These are phyloP conservation scores for Pontederia paniculata DNA, from an alignment of 176 grass and related monocot species.

Conservation along the genomic window DNA sequence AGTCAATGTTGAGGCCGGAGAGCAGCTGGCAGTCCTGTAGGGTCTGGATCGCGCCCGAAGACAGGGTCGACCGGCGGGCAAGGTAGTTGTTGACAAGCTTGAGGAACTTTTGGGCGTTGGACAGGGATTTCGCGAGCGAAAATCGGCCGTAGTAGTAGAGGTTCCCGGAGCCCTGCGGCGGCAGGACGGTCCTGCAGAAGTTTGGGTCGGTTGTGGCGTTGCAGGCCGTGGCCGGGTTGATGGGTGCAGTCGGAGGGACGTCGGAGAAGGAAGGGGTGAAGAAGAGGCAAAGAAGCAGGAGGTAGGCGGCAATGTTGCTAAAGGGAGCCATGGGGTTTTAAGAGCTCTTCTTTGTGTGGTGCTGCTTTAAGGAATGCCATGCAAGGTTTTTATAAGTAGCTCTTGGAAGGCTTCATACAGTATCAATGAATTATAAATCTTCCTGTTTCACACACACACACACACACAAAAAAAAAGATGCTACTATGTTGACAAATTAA, in stretches of 20 bases:
- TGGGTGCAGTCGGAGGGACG: conserved; percentile 20
- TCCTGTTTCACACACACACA: too few species aligned
- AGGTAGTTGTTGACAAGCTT: conserved; percentile 42
- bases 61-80: conserved; percentile 28
- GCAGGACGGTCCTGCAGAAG: conserved; percentile 60
- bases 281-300: background rate
- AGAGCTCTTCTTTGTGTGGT: background rate
- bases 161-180: conserved; percentile 26
- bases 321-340: background rate
- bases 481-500: too few species aligned
- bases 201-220: conserved; percentile 43
- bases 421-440: too few species aligned
- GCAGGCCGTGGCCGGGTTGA: conserved; percentile 46
- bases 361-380: too few species aligned
- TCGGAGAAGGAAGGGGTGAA: conserved; percentile 15
- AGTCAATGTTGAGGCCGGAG: conserved; percentile 59
- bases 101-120: conserved; percentile 34
- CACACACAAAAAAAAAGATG: too few species aligned
- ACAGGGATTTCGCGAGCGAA: conserved; percentile 59
- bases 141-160: conserved; percentile 74
- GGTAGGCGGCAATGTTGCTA: background rate
- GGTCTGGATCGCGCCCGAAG: conserved; percentile 30
- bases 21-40: conserved; percentile 65
- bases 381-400: too few species aligned
- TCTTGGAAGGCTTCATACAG: too few species aligned